These are phyloP conservation scores for Niveomyces coronatus DNA, from an alignment of 2,329 filamentous ascomycete species.

Conservation along the genomic window DNA sequence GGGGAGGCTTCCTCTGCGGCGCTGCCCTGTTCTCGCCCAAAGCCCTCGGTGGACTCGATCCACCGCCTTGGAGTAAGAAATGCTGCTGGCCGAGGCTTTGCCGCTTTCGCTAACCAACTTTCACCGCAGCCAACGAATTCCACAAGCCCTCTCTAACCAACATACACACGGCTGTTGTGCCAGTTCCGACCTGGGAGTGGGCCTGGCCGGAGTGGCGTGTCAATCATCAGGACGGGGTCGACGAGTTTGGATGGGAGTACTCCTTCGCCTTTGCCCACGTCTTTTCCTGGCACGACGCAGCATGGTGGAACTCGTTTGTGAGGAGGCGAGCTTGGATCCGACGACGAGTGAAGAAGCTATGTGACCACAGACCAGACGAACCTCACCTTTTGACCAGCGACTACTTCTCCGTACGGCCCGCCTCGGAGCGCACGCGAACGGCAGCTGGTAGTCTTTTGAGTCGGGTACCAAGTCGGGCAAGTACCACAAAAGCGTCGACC, in stretches of 20 bases:
- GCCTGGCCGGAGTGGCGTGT: conserved; percentile 56
- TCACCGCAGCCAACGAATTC: conserved; percentile 45
- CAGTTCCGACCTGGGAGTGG: conserved; percentile 95
- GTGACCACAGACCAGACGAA: conserved; percentile 34
- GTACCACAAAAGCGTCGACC: conserved; percentile 25
- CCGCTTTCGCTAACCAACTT: conserved; percentile 2
- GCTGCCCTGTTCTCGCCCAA: conserved; percentile 79
- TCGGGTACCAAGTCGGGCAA: conserved; percentile 24
- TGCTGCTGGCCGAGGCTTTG: neutral
- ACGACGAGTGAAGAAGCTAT: conserved; percentile 55
- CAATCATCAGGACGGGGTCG: conserved; percentile 61
- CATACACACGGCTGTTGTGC: conserved; percentile 81
- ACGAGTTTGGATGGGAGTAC: conserved; percentile 94
- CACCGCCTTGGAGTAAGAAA: conserved; percentile 60
- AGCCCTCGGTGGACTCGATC: conserved; percentile 78
- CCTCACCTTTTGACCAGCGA: conserved; percentile 62
- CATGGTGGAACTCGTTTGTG: conserved; percentile 95
- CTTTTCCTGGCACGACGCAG: conserved; percentile 79
- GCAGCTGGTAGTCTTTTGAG: conserved; percentile 24
- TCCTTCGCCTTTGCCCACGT: conserved; percentile 70
- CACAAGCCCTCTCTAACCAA: conserved; percentile 51
- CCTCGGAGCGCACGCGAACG: conserved; percentile 27
- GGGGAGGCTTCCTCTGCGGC: conserved; percentile 82
- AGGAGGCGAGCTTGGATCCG: conserved; percentile 79
- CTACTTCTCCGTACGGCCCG: conserved; percentile 66